Evolutionary conservation across 345 rosid genomes (phyloP), one percentile per base, ranked within the genome.

Genomic region (Gossypium turneri): DNA sequence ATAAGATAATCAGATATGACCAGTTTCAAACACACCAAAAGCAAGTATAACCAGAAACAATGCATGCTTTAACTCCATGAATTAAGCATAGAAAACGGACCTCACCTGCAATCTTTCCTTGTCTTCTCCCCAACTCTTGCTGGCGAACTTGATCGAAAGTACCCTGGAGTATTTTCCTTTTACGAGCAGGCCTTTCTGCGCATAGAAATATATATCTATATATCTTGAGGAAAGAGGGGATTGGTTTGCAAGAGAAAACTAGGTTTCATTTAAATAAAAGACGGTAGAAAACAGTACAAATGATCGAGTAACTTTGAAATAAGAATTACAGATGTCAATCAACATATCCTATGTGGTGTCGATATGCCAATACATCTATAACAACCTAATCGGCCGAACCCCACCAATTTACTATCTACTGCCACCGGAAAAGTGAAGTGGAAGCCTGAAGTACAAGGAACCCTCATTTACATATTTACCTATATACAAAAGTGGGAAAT

Each of bases 401-500:
- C 17, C 52, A 17, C 45, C 63, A 55, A 25, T 29, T 20, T 5
- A 55, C 16, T 1, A 51, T 27, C 64, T 29, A 55, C 44, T 52
- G 9, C 61, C 44, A 17, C 74, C n/a, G 43, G 25, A 10, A 52
- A 52, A 52, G 61, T n/a, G 22, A 61, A 3, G 65, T 22, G 10
- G 77, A 38, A 57, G 68, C 65, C 64, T 29, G 59, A 70, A 53
- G 51, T 62, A 68, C 63, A 78, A 44, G 13, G 75, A 57, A 45
- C 2, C 66, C 74, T 76, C 79, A 71, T 78, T 74, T 83, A 81
- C 82, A 79, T 75, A 72, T 75, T 75, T 77, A 70, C 61, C 62
- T 73, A 86, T 85, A 73, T 83, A 84, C 83, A 85, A 5, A 65
- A 70, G 60, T 45, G 56, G 67, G 59, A 72, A 63, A 61, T 76